Percentiles rank a stretch among this genome's conserved stretches.
Conservation (phyloP, 768 basidiomycete species). For the Naematelia encephala region DNA sequence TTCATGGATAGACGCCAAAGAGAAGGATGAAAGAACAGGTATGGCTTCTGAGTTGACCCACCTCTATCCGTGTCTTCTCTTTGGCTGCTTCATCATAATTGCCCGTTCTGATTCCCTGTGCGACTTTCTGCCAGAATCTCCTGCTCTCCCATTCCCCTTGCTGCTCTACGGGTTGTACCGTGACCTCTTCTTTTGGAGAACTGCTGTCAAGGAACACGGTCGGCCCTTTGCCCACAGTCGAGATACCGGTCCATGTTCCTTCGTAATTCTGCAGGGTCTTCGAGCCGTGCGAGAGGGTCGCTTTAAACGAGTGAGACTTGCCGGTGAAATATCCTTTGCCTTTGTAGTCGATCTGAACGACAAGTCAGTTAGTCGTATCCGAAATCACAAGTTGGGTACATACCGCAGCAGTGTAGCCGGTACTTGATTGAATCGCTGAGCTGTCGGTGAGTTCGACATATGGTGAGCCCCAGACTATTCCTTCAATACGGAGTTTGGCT, state of each 20-base stretch:
- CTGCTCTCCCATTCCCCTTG: conserved; percentile 81
- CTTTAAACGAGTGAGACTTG: conserved; percentile 89
- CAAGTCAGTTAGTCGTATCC: conserved; percentile 43
- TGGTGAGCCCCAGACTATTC: conserved; percentile 75
- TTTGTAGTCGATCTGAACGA: conserved; percentile 85
- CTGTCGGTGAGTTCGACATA: conserved; percentile 87
- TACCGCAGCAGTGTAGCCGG: conserved; percentile 61
- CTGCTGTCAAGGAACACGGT: conserved; percentile 71
- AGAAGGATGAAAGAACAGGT: neutral
- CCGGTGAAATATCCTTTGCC: conserved; percentile 95
- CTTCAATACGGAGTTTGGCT: conserved; percentile 83
- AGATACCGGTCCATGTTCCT: conserved; percentile 54
- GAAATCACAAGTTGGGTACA: conserved; percentile 16
- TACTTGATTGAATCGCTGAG: conserved; percentile 69
- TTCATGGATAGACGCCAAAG: no score
- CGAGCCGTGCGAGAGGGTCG: conserved; percentile 59
- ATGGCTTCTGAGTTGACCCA: conserved; percentile 49
- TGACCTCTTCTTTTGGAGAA: conserved; percentile 70
- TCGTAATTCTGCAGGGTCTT: conserved; percentile 51
- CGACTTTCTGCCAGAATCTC: conserved; percentile 76
- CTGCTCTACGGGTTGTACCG: conserved; percentile 58
- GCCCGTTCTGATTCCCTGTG: conserved; percentile 83
- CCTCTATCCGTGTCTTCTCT: conserved; percentile 91
- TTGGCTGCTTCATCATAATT: conserved; percentile 86
- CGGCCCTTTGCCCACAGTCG: conserved; percentile 52